Conservation (phyloP, 2,329 filamentous ascomycete genomes). For the Trichophyton schoenleinii region DNA sequence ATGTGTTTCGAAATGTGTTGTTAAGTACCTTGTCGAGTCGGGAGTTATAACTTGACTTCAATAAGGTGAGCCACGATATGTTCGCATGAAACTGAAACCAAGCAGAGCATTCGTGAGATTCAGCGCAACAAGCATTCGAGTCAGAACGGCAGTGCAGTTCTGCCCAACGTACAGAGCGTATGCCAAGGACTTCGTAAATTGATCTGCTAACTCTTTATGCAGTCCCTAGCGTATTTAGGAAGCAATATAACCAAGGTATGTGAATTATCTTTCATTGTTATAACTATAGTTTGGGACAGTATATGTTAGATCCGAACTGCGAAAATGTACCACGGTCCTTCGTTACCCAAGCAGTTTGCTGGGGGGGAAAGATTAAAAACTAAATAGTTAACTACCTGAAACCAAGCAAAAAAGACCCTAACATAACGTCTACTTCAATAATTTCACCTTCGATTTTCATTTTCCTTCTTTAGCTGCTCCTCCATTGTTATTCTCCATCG, state of each 20-base stretch:
- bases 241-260: too few species aligned
- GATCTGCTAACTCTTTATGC: neutral
- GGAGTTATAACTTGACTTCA: neutral
- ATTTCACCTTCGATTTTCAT: neutral
- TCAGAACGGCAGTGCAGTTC: neutral
- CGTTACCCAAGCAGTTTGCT: too few species aligned
- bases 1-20: neutral
- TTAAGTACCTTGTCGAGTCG: neutral
- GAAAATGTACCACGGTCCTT: too few species aligned
- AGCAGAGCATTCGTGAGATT: neutral
- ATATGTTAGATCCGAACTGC: too few species aligned
- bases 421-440: neutral
- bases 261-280: too few species aligned
- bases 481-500: conserved; percentile 56
- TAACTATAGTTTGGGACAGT: too few species aligned
- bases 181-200: neutral
- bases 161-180: neutral
- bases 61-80: neutral
- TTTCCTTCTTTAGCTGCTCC: conserved; percentile 8
- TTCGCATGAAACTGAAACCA: neutral
- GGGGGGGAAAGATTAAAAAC: too few species aligned
- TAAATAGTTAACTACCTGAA: too few species aligned
- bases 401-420: too few species aligned
- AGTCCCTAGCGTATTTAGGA: too few species aligned
- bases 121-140: neutral